phyloP scores from a whole-genome alignment of 495 filamentous ascomycete species.

The Friedmanniomyces simplex region DNA sequence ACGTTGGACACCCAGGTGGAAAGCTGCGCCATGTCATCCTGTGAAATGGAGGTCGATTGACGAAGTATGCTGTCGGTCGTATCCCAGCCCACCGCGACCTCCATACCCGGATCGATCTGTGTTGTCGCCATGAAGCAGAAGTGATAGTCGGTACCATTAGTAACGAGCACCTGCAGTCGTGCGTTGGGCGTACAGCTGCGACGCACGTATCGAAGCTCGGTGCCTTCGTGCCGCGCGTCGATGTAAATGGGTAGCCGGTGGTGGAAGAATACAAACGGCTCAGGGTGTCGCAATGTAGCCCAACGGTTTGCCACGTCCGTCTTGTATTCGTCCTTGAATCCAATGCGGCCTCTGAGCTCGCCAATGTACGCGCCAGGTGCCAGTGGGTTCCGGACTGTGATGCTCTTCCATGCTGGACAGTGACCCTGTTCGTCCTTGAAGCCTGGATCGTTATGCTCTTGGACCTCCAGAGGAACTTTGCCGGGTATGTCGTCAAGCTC shows the following conservation, averaged over 20 bases:
- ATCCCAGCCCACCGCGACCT: slow-evolving; percentile 61
- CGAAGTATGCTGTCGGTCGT: slow-evolving; percentile 39
- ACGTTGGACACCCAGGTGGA: slow-evolving; percentile 57
- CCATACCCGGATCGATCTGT: slow-evolving; percentile 51
- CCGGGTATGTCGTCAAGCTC: slow-evolving; percentile 44
- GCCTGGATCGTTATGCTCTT: slow-evolving; percentile 38
- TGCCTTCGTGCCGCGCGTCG: slow-evolving; percentile 78
- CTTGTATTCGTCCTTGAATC: slow-evolving; percentile 66
- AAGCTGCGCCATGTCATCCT: slow-evolving; percentile 24
- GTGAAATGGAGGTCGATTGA: slow-evolving; percentile 10
- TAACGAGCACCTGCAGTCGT: slow-evolving; percentile 67
- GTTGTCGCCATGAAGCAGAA: slow-evolving; percentile 80
- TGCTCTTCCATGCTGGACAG: slow-evolving; percentile 56
- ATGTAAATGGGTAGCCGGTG: slow-evolving; percentile 60
- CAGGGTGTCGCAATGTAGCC: slow-evolving; percentile 63
- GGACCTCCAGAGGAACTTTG: slow-evolving; percentile 18
- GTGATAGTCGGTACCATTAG: slow-evolving; percentile 63
- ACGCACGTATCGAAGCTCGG: slow-evolving; percentile 68
- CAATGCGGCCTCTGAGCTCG: slow-evolving; percentile 79
- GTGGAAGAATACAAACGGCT: slow-evolving; percentile 41
- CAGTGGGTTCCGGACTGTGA: slow-evolving; percentile 52
- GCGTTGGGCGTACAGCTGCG: slow-evolving; percentile 85
- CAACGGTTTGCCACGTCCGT: slow-evolving; percentile 63
- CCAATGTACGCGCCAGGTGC: slow-evolving; percentile 61
- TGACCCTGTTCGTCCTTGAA: slow-evolving; percentile 35